Evolutionary conservation across 805 yeast genomes (phyloP).

Genomic region (Spathaspora hagerdaliae): DNA sequence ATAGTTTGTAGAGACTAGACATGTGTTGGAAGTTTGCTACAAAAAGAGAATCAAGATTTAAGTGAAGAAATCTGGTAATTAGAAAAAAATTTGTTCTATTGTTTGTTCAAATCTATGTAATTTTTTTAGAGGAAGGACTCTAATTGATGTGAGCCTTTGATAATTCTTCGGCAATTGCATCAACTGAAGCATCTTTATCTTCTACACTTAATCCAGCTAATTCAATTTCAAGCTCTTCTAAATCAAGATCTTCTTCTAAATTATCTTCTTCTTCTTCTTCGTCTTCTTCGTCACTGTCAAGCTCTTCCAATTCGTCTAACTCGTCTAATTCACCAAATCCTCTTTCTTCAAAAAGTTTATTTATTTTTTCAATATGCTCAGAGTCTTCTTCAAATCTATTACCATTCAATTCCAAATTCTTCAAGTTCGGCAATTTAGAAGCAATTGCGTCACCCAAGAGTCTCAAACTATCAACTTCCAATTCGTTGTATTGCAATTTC

Average conservation of each 20-base stretch:
- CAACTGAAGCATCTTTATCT: conserved; percentile 44
- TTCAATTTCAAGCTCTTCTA: conserved; percentile 49
- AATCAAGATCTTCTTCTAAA: conserved; percentile 51
- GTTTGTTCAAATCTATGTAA: background rate
- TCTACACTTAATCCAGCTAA: conserved; percentile 44
- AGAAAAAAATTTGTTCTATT: background rate
- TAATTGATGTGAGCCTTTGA: conserved; percentile 47
- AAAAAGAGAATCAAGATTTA: too few relatives aligned
- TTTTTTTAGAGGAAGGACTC: background rate
- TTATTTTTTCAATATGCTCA: conserved; percentile 58
- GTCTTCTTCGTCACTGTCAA: conserved; percentile 62
- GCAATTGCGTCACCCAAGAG: conserved; percentile 51
- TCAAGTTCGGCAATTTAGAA: conserved; percentile 55
- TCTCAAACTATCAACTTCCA: conserved; percentile 62
- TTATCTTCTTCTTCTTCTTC: conserved; percentile 48
- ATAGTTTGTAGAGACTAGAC: conserved; percentile 40
- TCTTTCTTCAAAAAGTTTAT: conserved; percentile 60
- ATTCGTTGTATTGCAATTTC: conserved; percentile 85
- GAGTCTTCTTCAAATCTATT: conserved; percentile 90
- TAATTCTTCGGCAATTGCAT: conserved; percentile 55
- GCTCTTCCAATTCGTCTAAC: conserved; percentile 90
- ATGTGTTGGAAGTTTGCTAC: conserved; percentile 11
- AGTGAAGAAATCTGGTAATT: too few relatives aligned
- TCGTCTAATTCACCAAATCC: conserved; percentile 87
- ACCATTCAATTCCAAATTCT: conserved; percentile 82